Percentiles rank a stretch among this genome's conserved stretches.
These are phyloP conservation scores for Gracilaria vermiculophylla DNA, from an alignment of 23 red algal genomes.

Conservation along the genomic window DNA sequence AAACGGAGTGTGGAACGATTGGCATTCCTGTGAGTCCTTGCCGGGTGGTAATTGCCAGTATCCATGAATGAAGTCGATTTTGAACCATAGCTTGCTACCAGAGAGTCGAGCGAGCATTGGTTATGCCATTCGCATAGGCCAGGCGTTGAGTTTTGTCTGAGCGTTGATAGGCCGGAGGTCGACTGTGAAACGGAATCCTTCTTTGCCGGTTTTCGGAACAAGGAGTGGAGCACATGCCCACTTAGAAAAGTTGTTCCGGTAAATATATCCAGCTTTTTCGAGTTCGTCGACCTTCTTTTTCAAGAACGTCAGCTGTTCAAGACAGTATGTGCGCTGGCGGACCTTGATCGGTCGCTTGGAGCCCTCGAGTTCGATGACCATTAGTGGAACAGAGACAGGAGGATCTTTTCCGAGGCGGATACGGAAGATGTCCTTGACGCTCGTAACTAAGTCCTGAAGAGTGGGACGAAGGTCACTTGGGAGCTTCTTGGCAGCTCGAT, in stretches of 20 bases:
- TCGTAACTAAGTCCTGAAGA: not conserved
- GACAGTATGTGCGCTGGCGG: not conserved
- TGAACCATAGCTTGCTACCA: not conserved
- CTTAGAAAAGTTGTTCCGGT: not conserved
- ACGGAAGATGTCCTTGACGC: slow-evolving; percentile 12
- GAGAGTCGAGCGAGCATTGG: not conserved
- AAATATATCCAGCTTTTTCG: not conserved
- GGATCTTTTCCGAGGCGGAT: slow-evolving; percentile 17
- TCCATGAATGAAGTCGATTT: slow-evolving; percentile 17
- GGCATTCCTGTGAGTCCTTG: not conserved
- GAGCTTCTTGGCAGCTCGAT: not conserved
- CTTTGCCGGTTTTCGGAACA: slow-evolving; percentile 28
- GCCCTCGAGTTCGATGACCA: not conserved
- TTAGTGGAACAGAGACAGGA: not conserved
- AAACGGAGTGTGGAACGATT: slow-evolving; percentile 24
- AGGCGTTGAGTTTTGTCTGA: not conserved
- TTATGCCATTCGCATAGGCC: slow-evolving; percentile 17
- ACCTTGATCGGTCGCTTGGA: not conserved
- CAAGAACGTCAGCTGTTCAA: slow-evolving; percentile 1
- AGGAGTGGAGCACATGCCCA: slow-evolving; percentile 34
- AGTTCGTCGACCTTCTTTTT: not conserved
- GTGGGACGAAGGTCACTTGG: not conserved
- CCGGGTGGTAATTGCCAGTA: slow-evolving; percentile 29
- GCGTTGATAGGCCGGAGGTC: not conserved
- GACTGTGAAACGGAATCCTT: slow-evolving; percentile 26